phyloP scores from a whole-genome alignment of 2,329 filamentous ascomycete species.

The Cercospora brassicicola region DNA sequence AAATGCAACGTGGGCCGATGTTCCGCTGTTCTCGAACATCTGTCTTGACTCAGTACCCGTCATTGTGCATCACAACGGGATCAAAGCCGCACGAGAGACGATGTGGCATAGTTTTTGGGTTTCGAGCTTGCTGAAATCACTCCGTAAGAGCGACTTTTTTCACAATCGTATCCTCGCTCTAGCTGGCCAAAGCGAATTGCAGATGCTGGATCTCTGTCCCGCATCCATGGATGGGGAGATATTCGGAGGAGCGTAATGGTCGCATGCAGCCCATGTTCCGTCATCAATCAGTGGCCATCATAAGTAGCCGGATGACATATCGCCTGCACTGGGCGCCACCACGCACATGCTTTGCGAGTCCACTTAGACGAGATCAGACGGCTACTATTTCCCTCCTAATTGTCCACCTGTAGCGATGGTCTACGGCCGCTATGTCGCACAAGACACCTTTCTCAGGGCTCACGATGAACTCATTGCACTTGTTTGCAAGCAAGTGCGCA shows the following conservation, averaged over 20 bases:
- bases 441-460: not conserved
- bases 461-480: not conserved
- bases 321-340: not conserved
- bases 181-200: not conserved
- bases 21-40: constrained; percentile 29
- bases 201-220: not conserved
- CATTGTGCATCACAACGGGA: constrained; percentile 33
- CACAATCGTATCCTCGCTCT: not conserved
- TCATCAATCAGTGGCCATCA: not conserved
- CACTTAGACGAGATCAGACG: not conserved
- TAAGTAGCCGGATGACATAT: not conserved
- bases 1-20: constrained; percentile 20
- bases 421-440: not conserved
- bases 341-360: not conserved
- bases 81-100: constrained; percentile 19
- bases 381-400: not conserved
- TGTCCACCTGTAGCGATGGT: not conserved
- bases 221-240: not conserved
- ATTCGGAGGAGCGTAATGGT: not conserved
- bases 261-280: not conserved
- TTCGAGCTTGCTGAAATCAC: not conserved
- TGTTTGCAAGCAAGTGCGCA: not conserved
- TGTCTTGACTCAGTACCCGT: constrained; percentile 30
- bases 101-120: constrained; percentile 23
- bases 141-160: not conserved